A percentile compares a stretch with the other conserved stretches of the same genome.
phyloP scores from a whole-genome alignment of 192 early-diverging fungal genomes.

The Coemansia sp. region DNA sequence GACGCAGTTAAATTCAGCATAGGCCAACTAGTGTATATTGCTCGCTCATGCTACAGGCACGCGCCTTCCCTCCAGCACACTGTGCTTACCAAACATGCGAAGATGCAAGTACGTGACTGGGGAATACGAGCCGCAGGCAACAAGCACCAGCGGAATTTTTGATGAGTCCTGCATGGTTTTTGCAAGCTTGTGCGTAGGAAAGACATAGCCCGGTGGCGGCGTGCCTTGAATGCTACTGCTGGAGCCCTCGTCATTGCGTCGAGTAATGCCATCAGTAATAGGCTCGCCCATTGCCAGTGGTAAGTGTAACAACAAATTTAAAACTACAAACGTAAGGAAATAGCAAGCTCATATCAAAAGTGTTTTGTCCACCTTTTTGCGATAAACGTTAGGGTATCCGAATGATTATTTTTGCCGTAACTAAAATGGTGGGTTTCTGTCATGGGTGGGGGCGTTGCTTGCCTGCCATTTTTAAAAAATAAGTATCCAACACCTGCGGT shows the following conservation, averaged over 20 bases:
- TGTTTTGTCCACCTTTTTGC: background rate
- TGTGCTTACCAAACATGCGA: conserved; percentile 92
- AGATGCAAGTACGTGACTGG: conserved; percentile 97
- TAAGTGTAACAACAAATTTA: background rate
- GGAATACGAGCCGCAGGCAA: conserved; percentile 96
- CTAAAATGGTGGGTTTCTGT: too few species aligned
- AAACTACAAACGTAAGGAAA: background rate
- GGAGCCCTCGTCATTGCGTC: conserved; percentile 19
- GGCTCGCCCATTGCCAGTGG: conserved; percentile 37
- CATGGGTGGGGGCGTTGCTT: too few species aligned
- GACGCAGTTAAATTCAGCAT: background rate
- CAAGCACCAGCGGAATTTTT: conserved; percentile 78
- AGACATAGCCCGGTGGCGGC: conserved; percentile 52
- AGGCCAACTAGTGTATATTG: background rate
- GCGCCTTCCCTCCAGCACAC: background rate
- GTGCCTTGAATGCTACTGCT: conserved; percentile 31
- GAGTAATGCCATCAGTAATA: conserved; percentile 55
- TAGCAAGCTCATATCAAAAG: background rate
- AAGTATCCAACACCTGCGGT: too few species aligned
- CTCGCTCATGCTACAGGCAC: background rate
- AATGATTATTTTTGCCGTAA: too few species aligned
- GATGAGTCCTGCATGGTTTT: conserved; percentile 46
- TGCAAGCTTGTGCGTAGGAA: conserved; percentile 50
- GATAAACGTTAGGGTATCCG: too few species aligned
- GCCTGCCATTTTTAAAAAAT: too few species aligned